phyloP scores from a whole-genome alignment of 2,329 filamentous ascomycete species.

The Blastomyces percursus region DNA sequence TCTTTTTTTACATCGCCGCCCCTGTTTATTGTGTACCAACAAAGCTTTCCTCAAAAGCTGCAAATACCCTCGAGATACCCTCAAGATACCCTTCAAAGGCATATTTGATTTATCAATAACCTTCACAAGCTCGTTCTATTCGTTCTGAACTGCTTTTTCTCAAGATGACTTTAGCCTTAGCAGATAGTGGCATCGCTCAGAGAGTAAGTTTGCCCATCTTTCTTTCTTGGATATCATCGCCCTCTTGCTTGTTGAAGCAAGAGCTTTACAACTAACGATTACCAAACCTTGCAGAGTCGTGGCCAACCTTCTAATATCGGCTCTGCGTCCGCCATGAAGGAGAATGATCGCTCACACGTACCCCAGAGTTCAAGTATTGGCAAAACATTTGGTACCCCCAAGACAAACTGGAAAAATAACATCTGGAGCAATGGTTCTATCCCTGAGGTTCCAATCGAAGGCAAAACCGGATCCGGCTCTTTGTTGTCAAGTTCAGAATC shows the following conservation, averaged over 20 bases:
- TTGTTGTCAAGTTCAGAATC: conserved; percentile 58
- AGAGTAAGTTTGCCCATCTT: conserved; percentile 22
- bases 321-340: conserved; percentile 24
- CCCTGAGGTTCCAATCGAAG: conserved; percentile 33
- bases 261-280: neutral
- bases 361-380: conserved; percentile 31
- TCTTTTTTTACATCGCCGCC: neutral
- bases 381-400: conserved; percentile 35
- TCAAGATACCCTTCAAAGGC: conserved; percentile 4
- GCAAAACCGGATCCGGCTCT: conserved; percentile 57
- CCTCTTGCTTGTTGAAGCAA: neutral
- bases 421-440: conserved; percentile 42
- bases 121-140: conserved; percentile 17
- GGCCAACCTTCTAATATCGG: conserved; percentile 31
- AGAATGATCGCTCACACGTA: conserved; percentile 24
- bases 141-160: conserved; percentile 12
- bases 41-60: conserved; percentile 4
- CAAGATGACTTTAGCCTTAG: conserved; percentile 29
- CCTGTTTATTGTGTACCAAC: conserved; percentile 15
- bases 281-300: conserved; percentile 17
- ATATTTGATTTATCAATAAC: conserved; percentile 8
- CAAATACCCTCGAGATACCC: conserved; percentile 9
- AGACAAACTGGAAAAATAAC: conserved; percentile 35
- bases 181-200: conserved; percentile 28
- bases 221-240: neutral